Conservation (phyloP, 148 eudicot genomes). For the Rhododendron vialii region DNA sequence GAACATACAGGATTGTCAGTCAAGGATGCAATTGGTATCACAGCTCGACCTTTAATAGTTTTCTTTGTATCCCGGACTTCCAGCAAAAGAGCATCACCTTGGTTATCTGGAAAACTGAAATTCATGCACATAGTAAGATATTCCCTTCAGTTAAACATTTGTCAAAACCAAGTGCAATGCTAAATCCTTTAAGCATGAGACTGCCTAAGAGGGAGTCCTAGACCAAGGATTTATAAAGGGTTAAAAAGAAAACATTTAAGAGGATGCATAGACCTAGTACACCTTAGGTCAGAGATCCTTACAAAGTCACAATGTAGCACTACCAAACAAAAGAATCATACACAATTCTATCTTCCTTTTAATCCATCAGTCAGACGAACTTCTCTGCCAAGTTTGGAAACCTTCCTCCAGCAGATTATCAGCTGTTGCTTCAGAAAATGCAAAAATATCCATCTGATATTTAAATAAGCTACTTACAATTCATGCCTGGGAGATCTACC, state of each 20-base stretch:
- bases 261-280: background rate
- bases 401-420: background rate
- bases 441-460: background rate
- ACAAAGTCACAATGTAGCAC: background rate
- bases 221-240: background rate
- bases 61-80: constrained; percentile 63
- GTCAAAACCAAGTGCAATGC: background rate
- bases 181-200: background rate
- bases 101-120: constrained; percentile 78
- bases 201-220: background rate
- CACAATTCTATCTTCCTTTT: background rate
- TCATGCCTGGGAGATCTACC: constrained; percentile 26
- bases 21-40: constrained; percentile 58
- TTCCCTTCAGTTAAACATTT: background rate
- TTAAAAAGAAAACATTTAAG: background rate
- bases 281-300: background rate
- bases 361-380: background rate
- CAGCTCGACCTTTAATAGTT: constrained; percentile 59
- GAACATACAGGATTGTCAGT: constrained; percentile 60
- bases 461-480: constrained; percentile 47
- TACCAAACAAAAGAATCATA: background rate
- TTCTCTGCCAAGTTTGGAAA: background rate
- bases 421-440: background rate
- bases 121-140: constrained; percentile 6
- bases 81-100: constrained; percentile 64